Evolutionary conservation across 2,329 filamentous ascomycete genomes (phyloP).

Genomic region (Fusarium multiceps): DNA sequence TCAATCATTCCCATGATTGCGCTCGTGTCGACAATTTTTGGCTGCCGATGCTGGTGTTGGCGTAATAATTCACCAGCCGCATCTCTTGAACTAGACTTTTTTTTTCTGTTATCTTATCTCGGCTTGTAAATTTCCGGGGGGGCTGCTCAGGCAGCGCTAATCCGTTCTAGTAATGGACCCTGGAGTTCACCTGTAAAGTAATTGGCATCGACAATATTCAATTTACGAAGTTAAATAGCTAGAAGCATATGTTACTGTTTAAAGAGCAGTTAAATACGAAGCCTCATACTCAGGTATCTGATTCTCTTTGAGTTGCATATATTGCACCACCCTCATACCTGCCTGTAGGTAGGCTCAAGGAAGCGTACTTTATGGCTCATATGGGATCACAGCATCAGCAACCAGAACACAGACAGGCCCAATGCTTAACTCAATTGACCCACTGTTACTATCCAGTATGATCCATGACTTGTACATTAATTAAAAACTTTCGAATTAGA

Average conservation of each 20-base stretch:
- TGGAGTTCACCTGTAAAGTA: conserved; percentile 7
- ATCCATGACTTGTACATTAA: neutral
- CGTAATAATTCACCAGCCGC: conserved; percentile 41
- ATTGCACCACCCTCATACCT: neutral
- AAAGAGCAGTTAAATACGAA: neutral
- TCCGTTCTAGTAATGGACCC: conserved; percentile 18
- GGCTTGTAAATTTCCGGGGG: conserved; percentile 53
- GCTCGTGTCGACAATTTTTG: conserved; percentile 47
- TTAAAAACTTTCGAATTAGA: neutral
- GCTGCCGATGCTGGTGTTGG: conserved; percentile 44
- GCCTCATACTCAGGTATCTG: neutral
- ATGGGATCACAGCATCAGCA: neutral
- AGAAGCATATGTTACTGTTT: neutral
- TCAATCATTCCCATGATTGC: conserved; percentile 66
- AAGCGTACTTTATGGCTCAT: neutral
- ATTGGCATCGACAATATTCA: neutral
- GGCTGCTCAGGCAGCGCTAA: conserved; percentile 7
- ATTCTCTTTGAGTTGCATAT: neutral
- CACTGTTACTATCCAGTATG: neutral
- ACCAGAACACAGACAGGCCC: neutral
- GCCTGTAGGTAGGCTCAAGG: neutral
- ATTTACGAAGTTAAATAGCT: neutral
- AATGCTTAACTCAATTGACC: neutral
- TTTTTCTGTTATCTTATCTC: conserved; percentile 48
- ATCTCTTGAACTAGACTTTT: conserved; percentile 52